Percentiles rank a stretch among this genome's conserved stretches.
These are phyloP conservation scores for Filosporella fistucella DNA, from an alignment of 495 filamentous ascomycete genomes.

Conservation along the genomic window DNA sequence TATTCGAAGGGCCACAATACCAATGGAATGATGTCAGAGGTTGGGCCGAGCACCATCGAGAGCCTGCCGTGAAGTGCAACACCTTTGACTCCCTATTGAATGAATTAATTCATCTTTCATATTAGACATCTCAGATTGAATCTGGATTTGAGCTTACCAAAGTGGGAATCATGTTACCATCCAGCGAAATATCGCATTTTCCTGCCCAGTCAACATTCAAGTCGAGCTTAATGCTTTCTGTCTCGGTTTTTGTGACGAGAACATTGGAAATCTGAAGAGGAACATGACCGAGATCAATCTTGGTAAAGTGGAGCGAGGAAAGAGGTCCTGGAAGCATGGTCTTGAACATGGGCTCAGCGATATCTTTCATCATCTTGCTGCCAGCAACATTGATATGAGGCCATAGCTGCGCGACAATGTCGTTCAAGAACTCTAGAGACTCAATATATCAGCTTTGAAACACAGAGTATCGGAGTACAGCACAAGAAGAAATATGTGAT, in stretches of 20 bases:
- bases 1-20: conserved; percentile 19
- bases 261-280: conserved; percentile 34
- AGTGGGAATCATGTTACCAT: conserved; percentile 33
- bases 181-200: conserved; percentile 35
- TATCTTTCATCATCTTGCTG: conserved; percentile 31
- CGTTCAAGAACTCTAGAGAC: conserved; percentile 35
- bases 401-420: conserved; percentile 39
- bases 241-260: conserved; percentile 32
- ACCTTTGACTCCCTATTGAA: conserved; percentile 33
- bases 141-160: conserved; percentile 22
- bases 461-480: background rate
- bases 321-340: conserved; percentile 34
- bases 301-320: conserved; percentile 31
- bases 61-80: conserved; percentile 37
- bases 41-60: conserved; percentile 31
- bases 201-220: conserved; percentile 37
- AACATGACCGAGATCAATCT: conserved; percentile 33
- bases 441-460: background rate
- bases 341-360: conserved; percentile 36
- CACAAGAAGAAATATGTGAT: background rate
- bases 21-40: conserved; percentile 35
- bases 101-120: conserved; percentile 3
- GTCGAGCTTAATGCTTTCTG: conserved; percentile 38
- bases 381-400: conserved; percentile 35
- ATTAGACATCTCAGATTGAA: background rate